Evolutionary conservation across 306 rosid species (phyloP).

Genomic region (Pachyrhizus erosus): DNA sequence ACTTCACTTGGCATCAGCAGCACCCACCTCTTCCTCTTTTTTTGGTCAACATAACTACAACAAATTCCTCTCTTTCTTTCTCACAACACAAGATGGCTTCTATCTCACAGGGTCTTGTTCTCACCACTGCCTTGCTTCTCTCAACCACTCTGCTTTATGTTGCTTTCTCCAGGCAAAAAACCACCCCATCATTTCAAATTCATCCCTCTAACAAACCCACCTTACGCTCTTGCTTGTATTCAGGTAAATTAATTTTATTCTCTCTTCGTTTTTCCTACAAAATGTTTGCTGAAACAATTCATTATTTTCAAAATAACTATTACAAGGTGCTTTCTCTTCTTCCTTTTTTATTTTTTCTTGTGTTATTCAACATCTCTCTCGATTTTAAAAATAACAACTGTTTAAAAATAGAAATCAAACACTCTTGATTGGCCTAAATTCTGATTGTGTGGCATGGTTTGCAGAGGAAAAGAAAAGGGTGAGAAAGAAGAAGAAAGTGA

Average conservation of each 20-base stretch:
- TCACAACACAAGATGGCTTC: slow-evolving; percentile 49
- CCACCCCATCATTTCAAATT: background rate
- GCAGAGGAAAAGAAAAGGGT: slow-evolving; percentile 57
- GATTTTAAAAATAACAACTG: no score
- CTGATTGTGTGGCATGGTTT: background rate
- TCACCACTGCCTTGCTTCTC: slow-evolving; percentile 64
- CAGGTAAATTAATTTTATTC: slow-evolving; percentile 59
- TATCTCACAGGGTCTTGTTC: slow-evolving; percentile 53
- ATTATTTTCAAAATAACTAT: background rate
- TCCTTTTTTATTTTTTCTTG: background rate
- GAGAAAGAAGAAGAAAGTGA: slow-evolving; percentile 65
- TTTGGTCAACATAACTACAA: background rate
- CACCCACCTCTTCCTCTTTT: background rate
- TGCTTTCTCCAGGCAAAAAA: slow-evolving; percentile 41
- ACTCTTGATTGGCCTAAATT: no score
- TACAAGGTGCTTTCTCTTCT: background rate
- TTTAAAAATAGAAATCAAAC: no score
- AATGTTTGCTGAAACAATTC: background rate
- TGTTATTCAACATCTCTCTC: background rate
- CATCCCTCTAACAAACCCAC: slow-evolving; percentile 27
- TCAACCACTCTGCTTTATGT: slow-evolving; percentile 60
- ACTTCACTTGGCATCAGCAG: no score
- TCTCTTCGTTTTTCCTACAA: background rate
- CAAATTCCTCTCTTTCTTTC: background rate
- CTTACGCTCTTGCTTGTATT: slow-evolving; percentile 67